Conservation (phyloP, 2,329 filamentous ascomycete species). For the Colletotrichum tropicicola region DNA sequence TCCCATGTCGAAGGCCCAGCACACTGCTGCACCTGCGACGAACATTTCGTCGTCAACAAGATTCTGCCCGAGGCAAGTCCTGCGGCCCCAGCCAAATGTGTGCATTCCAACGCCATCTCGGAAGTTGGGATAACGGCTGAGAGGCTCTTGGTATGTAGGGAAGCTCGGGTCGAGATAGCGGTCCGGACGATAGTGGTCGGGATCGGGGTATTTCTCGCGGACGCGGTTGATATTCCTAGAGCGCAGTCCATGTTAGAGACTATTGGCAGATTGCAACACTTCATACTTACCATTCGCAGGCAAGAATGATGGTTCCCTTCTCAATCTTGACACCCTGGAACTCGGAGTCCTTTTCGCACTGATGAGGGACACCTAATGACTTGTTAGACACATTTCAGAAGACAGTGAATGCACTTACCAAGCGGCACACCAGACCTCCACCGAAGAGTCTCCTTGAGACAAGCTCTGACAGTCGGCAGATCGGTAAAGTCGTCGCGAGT, state of each 20-base stretch:
- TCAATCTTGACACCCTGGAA: constrained; percentile 56
- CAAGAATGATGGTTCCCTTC: constrained; percentile 58
- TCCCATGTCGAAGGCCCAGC: constrained; percentile 59
- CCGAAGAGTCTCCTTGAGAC: constrained; percentile 66
- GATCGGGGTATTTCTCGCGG: constrained; percentile 66
- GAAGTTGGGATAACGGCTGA: constrained; percentile 70
- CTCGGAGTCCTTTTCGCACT: constrained; percentile 56
- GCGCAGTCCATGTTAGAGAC: not conserved
- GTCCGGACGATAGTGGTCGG: constrained; percentile 70
- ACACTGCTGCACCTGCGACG: constrained; percentile 54
- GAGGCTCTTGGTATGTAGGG: constrained; percentile 72
- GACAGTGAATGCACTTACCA: constrained; percentile 39
- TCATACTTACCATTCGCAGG: constrained; percentile 56
- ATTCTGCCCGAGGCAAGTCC: constrained; percentile 69
- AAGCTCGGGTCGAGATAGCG: constrained; percentile 70
- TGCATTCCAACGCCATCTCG: constrained; percentile 67
- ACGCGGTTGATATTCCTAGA: constrained; percentile 66
- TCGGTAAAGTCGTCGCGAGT: constrained; percentile 57
- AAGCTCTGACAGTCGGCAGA: constrained; percentile 62
- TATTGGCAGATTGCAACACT: not conserved
- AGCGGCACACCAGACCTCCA: constrained; percentile 66
- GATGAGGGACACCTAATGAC: constrained; percentile 54
- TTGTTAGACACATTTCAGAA: not conserved
- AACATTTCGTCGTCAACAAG: constrained; percentile 70
- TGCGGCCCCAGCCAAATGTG: constrained; percentile 71